Percentiles rank a stretch among this genome's conserved stretches.
Evolutionary conservation across 345 rosid species (phyloP).

Genomic region (Streptanthus diversifolius): DNA sequence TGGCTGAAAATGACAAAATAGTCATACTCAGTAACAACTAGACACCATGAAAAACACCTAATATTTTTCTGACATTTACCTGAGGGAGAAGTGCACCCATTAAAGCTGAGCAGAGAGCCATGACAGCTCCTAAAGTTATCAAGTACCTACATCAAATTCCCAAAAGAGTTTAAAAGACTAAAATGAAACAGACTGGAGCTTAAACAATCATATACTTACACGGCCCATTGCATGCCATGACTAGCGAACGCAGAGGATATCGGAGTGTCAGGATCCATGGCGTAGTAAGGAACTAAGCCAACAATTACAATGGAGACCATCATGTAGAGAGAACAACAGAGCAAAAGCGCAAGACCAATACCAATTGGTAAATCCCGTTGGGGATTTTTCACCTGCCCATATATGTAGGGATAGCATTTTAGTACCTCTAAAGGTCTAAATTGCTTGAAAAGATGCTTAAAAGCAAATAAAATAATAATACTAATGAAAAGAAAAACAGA

Average conservation of each 20-base stretch:
- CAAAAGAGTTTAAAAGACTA: neutral
- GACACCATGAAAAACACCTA: neutral
- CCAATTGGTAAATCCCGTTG: conserved; percentile 96
- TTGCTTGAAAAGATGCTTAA: neutral
- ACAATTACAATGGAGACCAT: conserved; percentile 85
- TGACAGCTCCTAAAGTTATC: conserved; percentile 81
- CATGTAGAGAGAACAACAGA: conserved; percentile 92
- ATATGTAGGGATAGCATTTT: conserved; percentile 7
- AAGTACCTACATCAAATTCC: conserved; percentile 53
- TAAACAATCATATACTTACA: conserved; percentile 51
- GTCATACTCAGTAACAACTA: neutral
- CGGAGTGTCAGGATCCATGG: conserved; percentile 97
- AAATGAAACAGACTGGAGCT: neutral
- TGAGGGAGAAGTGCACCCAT: conserved; percentile 98
- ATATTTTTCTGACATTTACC: conserved; percentile 41
- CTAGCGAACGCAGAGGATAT: conserved; percentile 90
- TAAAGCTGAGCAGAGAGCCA: conserved; percentile 92
- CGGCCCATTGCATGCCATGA: conserved; percentile 96
- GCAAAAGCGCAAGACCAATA: conserved; percentile 73
- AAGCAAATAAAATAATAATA: neutral
- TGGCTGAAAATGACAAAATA: conserved; percentile 48
- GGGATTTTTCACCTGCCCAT: conserved; percentile 86
- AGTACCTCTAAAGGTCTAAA: neutral
- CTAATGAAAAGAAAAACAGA: neutral
- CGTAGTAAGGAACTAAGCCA: conserved; percentile 91